Base-by-base conservation (phyloP, 345 rosid genomes). In the Viola odorata region DNA sequence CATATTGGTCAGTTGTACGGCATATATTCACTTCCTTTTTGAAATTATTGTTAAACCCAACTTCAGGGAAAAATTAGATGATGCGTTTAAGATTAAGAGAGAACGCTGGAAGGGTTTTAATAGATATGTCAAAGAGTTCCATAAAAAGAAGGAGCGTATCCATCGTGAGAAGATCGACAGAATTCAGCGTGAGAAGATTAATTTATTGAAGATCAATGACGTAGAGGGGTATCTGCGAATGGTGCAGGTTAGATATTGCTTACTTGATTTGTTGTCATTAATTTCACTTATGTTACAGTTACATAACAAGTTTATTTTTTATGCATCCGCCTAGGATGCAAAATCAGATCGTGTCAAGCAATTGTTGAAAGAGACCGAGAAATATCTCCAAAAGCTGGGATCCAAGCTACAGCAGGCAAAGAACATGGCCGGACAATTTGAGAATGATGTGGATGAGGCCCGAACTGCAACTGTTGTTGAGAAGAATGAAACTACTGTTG, bases 161-260 rank as follows among this genome's bases (percentile, higher is more conserved):
- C 91, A 88, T 78, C 89, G 96, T n/a, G 92, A 91, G 74, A 91
- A 91, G 82, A 82, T 84, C 59, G 97, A 91, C 81, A 86, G 88
- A 72, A 91, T 91, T 60, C 97, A 91, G 69, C 89, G 97, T 17
- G 97, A 91, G 84, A 91, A 91, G 81, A 88, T 91, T 66, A 91
- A 89, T 77, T 68, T 91, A 61, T 79, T 91, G 60, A 91, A 91
- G 82, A 91, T 91, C 60, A 91, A 88, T 80, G 97, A 91, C 68
- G 96, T 91, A 53, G 97, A 91, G 83, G 97, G 97, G 62, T 91
- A 91, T 81, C 77, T 91, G 67, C 87, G 97, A 64, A 91, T 91
- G 94, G 96, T 91, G 71, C 86, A 91, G 96, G 97, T 86, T 70
- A 60, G 85, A 37, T 42, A 50, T 67, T 4, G 45, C 50, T 52